These are phyloP conservation scores for Pyrenochaeta sp. DNA, from an alignment of 2,329 filamentous ascomycete species.

Conservation along the genomic window DNA sequence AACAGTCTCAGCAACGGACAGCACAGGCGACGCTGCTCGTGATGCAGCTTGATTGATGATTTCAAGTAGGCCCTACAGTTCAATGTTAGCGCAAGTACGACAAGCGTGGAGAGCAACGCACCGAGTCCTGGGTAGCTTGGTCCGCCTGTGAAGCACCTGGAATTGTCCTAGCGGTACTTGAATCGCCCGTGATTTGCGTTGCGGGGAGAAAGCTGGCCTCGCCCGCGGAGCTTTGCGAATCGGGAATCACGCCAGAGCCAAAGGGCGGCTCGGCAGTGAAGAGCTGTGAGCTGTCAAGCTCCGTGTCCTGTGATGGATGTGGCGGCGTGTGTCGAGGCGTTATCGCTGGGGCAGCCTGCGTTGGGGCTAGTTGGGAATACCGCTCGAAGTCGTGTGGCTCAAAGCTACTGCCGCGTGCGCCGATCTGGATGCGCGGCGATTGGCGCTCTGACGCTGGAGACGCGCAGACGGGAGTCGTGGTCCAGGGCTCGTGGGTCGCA, in stretches of 20 bases:
- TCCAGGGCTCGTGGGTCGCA: constrained; percentile 4
- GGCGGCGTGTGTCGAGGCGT: too few relatives aligned
- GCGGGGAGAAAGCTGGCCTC: constrained; percentile 31
- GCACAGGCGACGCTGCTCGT: constrained; percentile 21
- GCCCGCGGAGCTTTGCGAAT: constrained; percentile 35
- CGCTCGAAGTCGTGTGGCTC: constrained; percentile 29
- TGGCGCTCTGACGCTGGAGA: background rate
- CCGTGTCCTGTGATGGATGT: constrained; percentile 9
- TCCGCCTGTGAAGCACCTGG: constrained; percentile 11
- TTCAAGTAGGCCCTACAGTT: constrained; percentile 19
- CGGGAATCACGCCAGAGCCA: constrained; percentile 31
- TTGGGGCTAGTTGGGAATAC: constrained; percentile 24
- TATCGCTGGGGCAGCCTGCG: constrained; percentile 4
- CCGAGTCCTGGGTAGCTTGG: constrained; percentile 17
- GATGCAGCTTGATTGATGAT: constrained; percentile 16
- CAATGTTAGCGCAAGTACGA: constrained; percentile 10
- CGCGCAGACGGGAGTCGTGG: constrained; percentile 4
- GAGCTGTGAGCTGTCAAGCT: constrained; percentile 29
- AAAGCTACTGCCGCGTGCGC: constrained; percentile 18
- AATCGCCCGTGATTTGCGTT: constrained; percentile 26
- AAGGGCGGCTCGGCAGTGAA: constrained; percentile 17
- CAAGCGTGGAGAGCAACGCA: constrained; percentile 1
- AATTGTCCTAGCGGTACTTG: constrained; percentile 8
- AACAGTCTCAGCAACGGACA: constrained; percentile 38
- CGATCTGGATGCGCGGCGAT: constrained; percentile 26